Evolutionary conservation across 352 stramenopile species (phyloP), one percentile per base, ranked within the genome.

Genomic region (Globisporangium ultimum): DNA sequence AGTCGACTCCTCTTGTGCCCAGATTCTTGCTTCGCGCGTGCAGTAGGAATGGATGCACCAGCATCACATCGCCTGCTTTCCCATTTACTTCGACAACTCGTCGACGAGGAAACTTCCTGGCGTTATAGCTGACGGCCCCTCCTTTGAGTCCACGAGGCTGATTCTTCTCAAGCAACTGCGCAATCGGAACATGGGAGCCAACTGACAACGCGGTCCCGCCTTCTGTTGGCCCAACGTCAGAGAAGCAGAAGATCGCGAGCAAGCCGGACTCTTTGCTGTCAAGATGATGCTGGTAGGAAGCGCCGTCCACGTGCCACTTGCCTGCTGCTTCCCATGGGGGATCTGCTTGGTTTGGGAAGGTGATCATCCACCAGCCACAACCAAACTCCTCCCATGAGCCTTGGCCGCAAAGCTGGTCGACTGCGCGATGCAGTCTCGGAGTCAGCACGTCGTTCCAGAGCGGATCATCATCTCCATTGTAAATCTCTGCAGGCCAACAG

Each of bases 291-390:
- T 84, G 70, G 64, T 91, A 93, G 34, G 78, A 66, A 12, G 82
- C 79, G 21, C 85, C 85, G 66, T 93, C 84, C 17, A 93, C 76
- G 56, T 95, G 85, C 85, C 85, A 95, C 55, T 86, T 87, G 22
- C 85, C 85, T 1, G 83, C 82, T 47, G 80, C 66, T 7, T 49
- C 74, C 85, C 84, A 93, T 18, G 84, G 80, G 28, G 66, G 64
- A 42, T 73, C 52, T 0, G 63, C 46, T 38, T 86, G 78, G 5
- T 72, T 62, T 9, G 84, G 83, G 55, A 93, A 95, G 36, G 86
- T 93, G 53, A 93, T 61, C 60, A 91, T 87, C 86, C 84, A 93
- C 86, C 84, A 93, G 15, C 86, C 86, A 36, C 85, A 84, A n/a
- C 77, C 80, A 50, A 95, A 86, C 20, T 75, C 59, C 40, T 86